Conservation (phyloP, 805 yeast genomes). For the Saccharomycopsis fodiens region DNA sequence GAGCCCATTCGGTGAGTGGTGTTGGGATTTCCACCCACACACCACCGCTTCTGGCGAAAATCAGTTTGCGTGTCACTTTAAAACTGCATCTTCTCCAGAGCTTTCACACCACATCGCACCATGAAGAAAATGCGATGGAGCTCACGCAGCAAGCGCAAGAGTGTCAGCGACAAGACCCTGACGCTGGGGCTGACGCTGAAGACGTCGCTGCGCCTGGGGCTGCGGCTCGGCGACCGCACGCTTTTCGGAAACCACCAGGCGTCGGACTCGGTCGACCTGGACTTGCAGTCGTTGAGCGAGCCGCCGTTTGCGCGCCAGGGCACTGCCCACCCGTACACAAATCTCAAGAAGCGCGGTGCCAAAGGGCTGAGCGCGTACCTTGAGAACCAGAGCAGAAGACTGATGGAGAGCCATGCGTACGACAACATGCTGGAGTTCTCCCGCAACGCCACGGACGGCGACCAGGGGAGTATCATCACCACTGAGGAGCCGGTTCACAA, state of each 20-base stretch:
- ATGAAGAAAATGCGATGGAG: conserved; percentile 19
- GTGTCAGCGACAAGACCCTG: conserved; percentile 16
- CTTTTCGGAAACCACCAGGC: conserved; percentile 6
- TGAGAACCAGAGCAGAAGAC: conserved; percentile 4
- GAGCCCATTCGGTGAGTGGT: too few relatives aligned
- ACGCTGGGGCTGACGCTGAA: not conserved
- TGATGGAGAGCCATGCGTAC: conserved; percentile 10
- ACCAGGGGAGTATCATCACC: conserved; percentile 9
- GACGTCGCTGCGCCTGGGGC: conserved; percentile 11
- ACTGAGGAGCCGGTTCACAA: conserved; percentile 12
- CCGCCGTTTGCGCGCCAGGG: conserved; percentile 8
- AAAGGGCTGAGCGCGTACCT: conserved; percentile 11
- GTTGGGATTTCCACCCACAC: too few relatives aligned
- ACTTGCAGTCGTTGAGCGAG: not conserved
- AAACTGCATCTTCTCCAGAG: not conserved
- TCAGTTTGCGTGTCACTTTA: not conserved
- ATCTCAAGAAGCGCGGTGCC: conserved; percentile 11
- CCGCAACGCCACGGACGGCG: not conserved
- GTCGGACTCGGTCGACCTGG: conserved; percentile 2
- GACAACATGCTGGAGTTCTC: conserved; percentile 16
- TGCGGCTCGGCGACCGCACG: conserved; percentile 8
- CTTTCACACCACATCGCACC: conserved; percentile 1
- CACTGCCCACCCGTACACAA: conserved; percentile 4
- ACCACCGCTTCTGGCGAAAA: too few relatives aligned
- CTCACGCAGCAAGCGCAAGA: conserved; percentile 18